Base-by-base conservation (phyloP, 345 rosid genomes). In the Bruguiera sexangula region DNA sequence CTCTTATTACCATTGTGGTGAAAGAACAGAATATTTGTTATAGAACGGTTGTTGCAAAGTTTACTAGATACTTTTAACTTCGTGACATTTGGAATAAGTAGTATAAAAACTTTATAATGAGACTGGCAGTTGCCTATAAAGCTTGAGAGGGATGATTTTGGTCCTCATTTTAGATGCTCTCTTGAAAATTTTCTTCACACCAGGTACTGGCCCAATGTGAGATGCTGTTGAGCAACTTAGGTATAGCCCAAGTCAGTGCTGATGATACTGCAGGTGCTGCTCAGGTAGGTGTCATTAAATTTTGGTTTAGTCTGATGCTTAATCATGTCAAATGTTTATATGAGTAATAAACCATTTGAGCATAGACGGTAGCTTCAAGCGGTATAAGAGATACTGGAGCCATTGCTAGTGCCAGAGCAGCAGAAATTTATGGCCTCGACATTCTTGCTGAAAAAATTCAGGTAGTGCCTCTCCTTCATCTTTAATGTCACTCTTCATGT, bases 261-360 rank as follows among this genome's bases (percentile, higher is more conserved):
- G 85, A 88, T 70, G 99, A 95, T 67, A 84, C 92, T 53, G 99
- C 99, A 0, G 84, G 83, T 68, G 96, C 96, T 54, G 99, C 99
- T 76, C 87, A 78, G 96, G 99, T 95, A 71, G 32, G 5, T 11
- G 15, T 24, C 9, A 43, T 43, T 43, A 43, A 43, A 43, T 43
- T 3, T 43, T 32, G 62, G 63, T 20, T 71, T 60, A 52, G 67
- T 2, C 22, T 39, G 69, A 34, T 55, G 37, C 0, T 66, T 32
- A 48, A 36, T 71, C 71, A 77, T 68, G 26, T 24, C 13, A 36
- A 20, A 32, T 20, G 60, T 13, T 69, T 21, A 65, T 70, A 30
- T 65, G 50, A 63, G 27, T 46, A 5, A 51, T 55, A 77, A 67
- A 58, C 56, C 36, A 52, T 65, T 64, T 21, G 11, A 30, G 27